Evolutionary conservation across 2,329 filamentous ascomycete genomes (phyloP), one percentile per base, ranked within the genome.

Genomic region (Pezicula radicicola): DNA sequence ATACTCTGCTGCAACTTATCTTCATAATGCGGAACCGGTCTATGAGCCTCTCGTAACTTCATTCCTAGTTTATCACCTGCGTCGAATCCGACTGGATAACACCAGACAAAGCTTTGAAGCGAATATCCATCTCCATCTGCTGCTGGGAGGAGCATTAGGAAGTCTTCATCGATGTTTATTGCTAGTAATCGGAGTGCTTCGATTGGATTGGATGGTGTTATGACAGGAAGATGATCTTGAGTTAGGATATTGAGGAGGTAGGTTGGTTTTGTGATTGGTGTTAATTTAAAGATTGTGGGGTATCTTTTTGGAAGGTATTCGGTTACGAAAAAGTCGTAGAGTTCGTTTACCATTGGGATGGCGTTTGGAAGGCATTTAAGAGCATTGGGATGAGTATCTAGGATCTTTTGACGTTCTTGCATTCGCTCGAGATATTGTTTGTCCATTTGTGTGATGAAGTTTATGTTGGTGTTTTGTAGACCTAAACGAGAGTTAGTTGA

Each of bases 81-180:
- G 57, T 75, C 68, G 69, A 85, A 85, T 8, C 81, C 81, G 1
- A 72, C 70, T 0, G 81, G 80, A 60, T 79, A 83, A 58, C 75
- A 79, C 18, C 72, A 74, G 9, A 74, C 66, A 63, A 79, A 84
- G 9, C 76, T 78, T 62, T 81, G 68, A 10, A 85, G 75, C 36
- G 73, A 67, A 64, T 84, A 85, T 25, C 54, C 50, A 47, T 46
- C 46, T 4, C 49, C 37, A 21, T 60, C 49, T 40, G 55, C 42
- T 27, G 70, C 67, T 0, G 78, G 78, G 0, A 83, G 67, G 1
- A 85, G 72, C 55, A 85, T 67, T 4, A 84, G 67, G 60, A 84
- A 80, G 46, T 85, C 82, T 49, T 76, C 74, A 58, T 85, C 81
- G 35, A 85, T 67, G 48, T 77, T 74, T 4, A 67, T 65, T 37